Evolutionary conservation across 176 grass and related monocot species (phyloP).

Genomic region (Ananas comosus): DNA sequence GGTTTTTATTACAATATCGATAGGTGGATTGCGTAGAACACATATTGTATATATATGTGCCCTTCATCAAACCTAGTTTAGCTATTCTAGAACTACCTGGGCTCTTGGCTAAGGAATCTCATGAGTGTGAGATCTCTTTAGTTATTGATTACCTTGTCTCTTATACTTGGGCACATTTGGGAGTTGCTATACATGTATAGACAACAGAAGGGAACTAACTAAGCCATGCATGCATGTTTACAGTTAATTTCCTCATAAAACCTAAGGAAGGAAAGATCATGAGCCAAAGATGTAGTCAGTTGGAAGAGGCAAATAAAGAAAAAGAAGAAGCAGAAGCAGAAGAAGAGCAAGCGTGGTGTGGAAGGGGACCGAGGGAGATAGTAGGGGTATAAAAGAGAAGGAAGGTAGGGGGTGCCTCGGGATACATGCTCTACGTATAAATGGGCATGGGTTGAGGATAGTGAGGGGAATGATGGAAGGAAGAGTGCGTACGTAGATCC

Average conservation of each 20-base stretch:
- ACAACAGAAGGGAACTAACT: not conserved
- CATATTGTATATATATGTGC: not conserved
- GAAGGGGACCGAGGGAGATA: not conserved
- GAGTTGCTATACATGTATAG: slow-evolving; percentile 18
- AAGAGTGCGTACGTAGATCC: not conserved
- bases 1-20: too few species aligned
- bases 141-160: slow-evolving; percentile 23
- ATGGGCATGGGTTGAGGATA: slow-evolving; percentile 1
- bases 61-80: not conserved
- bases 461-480: slow-evolving; percentile 13
- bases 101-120: slow-evolving; percentile 12
- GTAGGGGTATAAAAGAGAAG: not conserved
- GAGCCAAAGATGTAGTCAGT: not conserved
- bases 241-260: too few species aligned
- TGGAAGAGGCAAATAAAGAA: not conserved
- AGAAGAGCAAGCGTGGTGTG: not conserved
- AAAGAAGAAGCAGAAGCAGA: not conserved
- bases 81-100: slow-evolving; percentile 13
- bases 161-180: slow-evolving; percentile 17
- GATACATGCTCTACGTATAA: not conserved
- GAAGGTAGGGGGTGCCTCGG: not conserved
- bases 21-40: not conserved
- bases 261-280: not conserved
- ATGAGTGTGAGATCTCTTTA: slow-evolving; percentile 19
- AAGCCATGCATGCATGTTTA: not conserved